A percentile compares a stretch with the other conserved stretches of the same genome.
Evolutionary conservation across 2,329 filamentous ascomycete species (phyloP).

Genomic region (Dothideomycetes sp.): DNA sequence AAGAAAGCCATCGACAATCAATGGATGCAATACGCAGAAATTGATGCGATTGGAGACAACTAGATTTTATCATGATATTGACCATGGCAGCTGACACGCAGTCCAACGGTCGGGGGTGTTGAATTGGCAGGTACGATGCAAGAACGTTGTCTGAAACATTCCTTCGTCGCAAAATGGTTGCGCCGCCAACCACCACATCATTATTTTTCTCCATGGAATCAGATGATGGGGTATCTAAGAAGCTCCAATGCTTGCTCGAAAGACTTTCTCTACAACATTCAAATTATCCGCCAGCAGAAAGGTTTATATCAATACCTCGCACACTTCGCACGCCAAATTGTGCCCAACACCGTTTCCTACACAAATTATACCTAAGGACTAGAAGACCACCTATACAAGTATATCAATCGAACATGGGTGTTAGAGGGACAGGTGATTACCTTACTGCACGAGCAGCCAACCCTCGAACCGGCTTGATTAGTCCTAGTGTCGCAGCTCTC

Average conservation of each 20-base stretch:
- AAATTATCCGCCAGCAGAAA: neutral
- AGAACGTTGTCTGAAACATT: neutral
- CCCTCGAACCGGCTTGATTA: conserved; percentile 26
- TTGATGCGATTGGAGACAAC: conserved; percentile 27
- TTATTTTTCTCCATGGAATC: conserved; percentile 4
- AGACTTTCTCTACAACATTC: neutral
- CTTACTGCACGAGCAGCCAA: conserved; percentile 28
- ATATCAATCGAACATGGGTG: conserved; percentile 17
- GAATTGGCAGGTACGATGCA: neutral
- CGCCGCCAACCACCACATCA: conserved; percentile 10
- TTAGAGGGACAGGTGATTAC: conserved; percentile 30
- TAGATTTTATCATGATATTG: conserved; percentile 4
- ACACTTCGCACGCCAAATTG: too few species aligned
- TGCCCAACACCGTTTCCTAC: too few species aligned
- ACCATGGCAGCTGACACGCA: neutral
- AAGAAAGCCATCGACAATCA: conserved; percentile 40
- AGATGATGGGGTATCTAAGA: conserved; percentile 1
- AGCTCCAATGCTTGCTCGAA: conserved; percentile 7
- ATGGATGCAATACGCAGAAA: conserved; percentile 42
- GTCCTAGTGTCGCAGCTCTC: conserved; percentile 21
- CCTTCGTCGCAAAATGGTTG: too few species aligned
- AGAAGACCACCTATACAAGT: neutral
- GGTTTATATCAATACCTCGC: too few species aligned
- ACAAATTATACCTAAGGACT: too few species aligned
- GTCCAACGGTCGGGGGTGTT: neutral